These are phyloP conservation scores for Metschnikowia kunwiensis DNA, from an alignment of 805 yeast species.

Conservation along the genomic window DNA sequence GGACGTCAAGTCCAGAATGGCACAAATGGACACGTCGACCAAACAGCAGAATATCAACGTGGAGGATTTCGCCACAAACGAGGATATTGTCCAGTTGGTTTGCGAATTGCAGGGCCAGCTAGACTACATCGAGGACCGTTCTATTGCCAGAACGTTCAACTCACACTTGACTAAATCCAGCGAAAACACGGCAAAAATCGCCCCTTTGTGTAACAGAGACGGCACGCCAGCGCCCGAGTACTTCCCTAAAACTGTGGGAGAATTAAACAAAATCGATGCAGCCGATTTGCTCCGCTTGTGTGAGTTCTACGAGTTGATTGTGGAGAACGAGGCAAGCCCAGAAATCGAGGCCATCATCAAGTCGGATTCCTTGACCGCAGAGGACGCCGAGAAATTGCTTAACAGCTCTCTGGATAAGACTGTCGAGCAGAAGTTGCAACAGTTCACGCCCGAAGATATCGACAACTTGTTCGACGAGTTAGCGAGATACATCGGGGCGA, in stretches of 20 bases:
- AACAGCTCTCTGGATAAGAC: slow-evolving; percentile 4
- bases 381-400: slow-evolving; percentile 18
- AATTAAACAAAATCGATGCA: slow-evolving; percentile 48
- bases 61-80: slow-evolving; percentile 68
- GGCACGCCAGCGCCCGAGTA: slow-evolving; percentile 59
- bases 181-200: slow-evolving; percentile 41
- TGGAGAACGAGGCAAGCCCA: slow-evolving; percentile 25
- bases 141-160: slow-evolving; percentile 68
- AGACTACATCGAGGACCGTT: slow-evolving; percentile 72
- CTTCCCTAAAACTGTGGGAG: slow-evolving; percentile 59
- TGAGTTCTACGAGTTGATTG: slow-evolving; percentile 72
- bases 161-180: slow-evolving; percentile 43
- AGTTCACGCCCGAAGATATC: slow-evolving; percentile 45
- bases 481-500: slow-evolving; percentile 66
- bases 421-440: slow-evolving; percentile 18
- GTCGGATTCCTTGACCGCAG: slow-evolving; percentile 13
- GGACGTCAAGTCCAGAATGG: slow-evolving; percentile 39
- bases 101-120: slow-evolving; percentile 88
- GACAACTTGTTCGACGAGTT: slow-evolving; percentile 58
- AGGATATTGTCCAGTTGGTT: slow-evolving; percentile 81
- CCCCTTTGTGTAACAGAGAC: slow-evolving; percentile 73
- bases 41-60: slow-evolving; percentile 34
- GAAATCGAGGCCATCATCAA: slow-evolving; percentile 14
- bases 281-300: slow-evolving; percentile 52
- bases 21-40: slow-evolving; percentile 15